Evolutionary conservation across 208 protist genomes (phyloP).

Genomic region (Wallacemonas collosoma): DNA sequence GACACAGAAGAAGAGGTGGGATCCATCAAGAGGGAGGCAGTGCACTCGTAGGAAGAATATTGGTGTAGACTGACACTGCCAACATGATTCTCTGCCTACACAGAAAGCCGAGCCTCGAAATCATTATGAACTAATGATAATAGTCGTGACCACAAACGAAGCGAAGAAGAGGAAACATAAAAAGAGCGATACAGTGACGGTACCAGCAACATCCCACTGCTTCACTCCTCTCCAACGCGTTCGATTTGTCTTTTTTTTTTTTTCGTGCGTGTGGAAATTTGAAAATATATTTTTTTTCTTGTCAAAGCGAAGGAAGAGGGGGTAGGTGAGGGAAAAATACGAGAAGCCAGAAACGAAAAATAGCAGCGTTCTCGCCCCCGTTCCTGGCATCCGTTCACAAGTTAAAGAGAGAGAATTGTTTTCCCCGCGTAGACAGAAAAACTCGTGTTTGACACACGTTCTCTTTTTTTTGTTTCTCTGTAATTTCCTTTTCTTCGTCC

Average conservation of each 20-base stretch:
- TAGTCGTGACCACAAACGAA: background rate
- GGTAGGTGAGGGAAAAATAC: background rate
- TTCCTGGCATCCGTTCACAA: background rate
- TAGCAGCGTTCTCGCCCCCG: constrained; percentile 12
- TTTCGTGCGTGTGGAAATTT: constrained; percentile 1
- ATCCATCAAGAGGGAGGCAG: too few species aligned
- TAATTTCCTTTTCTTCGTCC: background rate
- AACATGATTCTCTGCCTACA: too few species aligned
- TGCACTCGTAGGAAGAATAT: too few species aligned
- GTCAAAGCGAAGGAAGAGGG: constrained; percentile 6
- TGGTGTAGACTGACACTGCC: too few species aligned
- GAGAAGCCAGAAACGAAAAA: constrained; percentile 19
- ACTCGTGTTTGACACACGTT: background rate
- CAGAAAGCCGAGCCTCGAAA: too few species aligned
- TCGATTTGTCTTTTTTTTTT: constrained; percentile 5
- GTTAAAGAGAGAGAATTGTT: background rate
- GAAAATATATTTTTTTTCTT: background rate
- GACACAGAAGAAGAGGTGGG: too few species aligned
- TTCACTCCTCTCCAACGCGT: too few species aligned
- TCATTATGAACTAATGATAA: too few species aligned
- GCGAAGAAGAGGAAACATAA: background rate
- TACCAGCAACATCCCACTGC: background rate
- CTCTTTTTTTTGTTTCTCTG: constrained; percentile 1
- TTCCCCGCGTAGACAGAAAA: background rate
- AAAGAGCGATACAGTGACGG: background rate